Conservation (phyloP, 495 filamentous ascomycete species). For the Tuber borchii region DNA sequence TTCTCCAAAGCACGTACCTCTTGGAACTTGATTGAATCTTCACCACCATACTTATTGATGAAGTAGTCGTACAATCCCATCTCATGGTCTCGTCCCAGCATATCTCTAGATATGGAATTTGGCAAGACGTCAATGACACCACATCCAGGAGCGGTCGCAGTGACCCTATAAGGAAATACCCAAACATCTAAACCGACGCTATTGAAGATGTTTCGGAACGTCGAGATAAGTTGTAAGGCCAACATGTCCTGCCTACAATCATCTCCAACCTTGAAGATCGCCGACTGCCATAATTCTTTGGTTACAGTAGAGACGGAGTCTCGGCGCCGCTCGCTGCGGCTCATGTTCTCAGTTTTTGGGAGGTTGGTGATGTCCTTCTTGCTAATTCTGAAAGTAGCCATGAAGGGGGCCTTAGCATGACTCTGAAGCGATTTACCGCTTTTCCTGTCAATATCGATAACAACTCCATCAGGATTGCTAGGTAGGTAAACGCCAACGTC, state of each 20-base stretch:
- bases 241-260: conserved; percentile 97
- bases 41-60: conserved; percentile 89
- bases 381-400: conserved; percentile 96
- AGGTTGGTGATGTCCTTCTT: conserved; percentile 56
- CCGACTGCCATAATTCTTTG: conserved; percentile 94
- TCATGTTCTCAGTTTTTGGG: conserved; percentile 45
- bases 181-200: conserved; percentile 89
- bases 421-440: conserved; percentile 95
- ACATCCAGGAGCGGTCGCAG: conserved; percentile 95
- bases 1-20: conserved; percentile 43
- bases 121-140: conserved; percentile 97
- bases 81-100: conserved; percentile 95
- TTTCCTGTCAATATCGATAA: conserved; percentile 95
- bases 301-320: conserved; percentile 48
- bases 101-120: conserved; percentile 95
- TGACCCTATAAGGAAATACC: conserved; percentile 95
- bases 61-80: conserved; percentile 99
- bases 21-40: conserved; percentile 89
- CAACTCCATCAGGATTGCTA: conserved; percentile 91
- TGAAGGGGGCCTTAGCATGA: conserved; percentile 95
- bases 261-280: conserved; percentile 99
- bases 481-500: conserved; percentile 96
- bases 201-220: conserved; percentile 93
- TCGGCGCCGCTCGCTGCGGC: conserved; percentile 41
- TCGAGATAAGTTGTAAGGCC: conserved; percentile 93